Evolutionary conservation across 345 rosid genomes (phyloP).

Genomic region (Kandelia obovata): DNA sequence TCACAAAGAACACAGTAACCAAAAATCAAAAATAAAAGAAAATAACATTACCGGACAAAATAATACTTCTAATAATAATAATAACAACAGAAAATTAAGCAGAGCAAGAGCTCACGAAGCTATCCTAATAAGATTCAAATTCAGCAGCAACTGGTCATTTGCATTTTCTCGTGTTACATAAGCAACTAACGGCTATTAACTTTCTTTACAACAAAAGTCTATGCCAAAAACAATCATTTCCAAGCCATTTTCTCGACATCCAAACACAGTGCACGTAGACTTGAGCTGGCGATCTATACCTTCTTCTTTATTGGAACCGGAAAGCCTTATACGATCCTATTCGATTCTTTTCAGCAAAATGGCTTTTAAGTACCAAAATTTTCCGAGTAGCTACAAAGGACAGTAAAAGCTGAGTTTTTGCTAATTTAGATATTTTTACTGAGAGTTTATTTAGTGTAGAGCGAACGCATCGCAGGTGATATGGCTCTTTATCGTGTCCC

Average conservation of each 20-base stretch:
- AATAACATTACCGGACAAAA: neutral
- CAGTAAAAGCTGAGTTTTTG: neutral
- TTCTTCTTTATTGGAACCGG: neutral
- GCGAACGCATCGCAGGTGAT: neutral
- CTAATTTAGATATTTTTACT: neutral
- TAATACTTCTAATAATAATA: neutral
- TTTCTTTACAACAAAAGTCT: neutral
- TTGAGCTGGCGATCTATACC: neutral
- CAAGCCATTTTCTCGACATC: slow-evolving; percentile 5
- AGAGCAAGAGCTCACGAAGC: neutral
- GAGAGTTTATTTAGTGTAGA: slow-evolving; percentile 3
- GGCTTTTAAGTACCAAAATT: neutral
- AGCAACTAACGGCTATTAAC: neutral
- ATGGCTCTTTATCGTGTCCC: slow-evolving; percentile 34
- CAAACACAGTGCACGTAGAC: slow-evolving; percentile 14
- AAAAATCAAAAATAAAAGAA: neutral
- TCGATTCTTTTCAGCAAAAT: neutral
- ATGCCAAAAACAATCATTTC: neutral
- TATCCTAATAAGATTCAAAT: slow-evolving; percentile 5
- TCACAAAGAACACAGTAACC: slow-evolving; percentile 16
- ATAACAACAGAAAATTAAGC: too few relatives aligned
- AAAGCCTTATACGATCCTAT: neutral
- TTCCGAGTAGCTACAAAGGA: neutral
- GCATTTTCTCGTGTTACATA: neutral
- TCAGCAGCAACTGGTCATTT: too few relatives aligned